phyloP scores from a whole-genome alignment of 768 basidiomycete genomes.

The Suillus subluteus region DNA sequence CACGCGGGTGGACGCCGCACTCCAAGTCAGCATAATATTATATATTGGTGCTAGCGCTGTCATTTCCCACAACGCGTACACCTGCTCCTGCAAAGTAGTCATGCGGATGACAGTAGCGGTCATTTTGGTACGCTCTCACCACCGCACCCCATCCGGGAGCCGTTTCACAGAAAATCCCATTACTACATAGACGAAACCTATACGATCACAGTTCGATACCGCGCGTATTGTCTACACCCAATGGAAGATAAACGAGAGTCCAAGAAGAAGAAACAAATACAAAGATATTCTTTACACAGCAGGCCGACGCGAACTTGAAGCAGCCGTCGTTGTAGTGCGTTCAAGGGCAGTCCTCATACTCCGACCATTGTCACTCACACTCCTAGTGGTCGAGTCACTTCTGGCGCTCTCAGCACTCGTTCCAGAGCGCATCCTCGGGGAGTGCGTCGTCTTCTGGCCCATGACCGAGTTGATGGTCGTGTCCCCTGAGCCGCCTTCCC shows the following conservation, averaged over 20 bases:
- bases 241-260: not conserved
- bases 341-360: slow-evolving; percentile 5
- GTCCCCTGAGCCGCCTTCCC: slow-evolving; percentile 14
- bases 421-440: not conserved
- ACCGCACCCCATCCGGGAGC: not conserved
- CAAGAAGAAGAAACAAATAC: not conserved
- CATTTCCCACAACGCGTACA: not conserved
- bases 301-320: slow-evolving; percentile 6
- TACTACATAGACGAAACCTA: not conserved
- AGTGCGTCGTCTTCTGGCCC: not conserved
- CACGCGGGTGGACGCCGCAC: too few relatives aligned
- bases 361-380: slow-evolving; percentile 4
- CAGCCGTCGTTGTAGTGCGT: slow-evolving; percentile 7
- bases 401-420: not conserved
- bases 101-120: not conserved
- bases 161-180: not conserved
- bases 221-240: not conserved
- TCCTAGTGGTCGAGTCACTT: not conserved
- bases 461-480: slow-evolving; percentile 16
- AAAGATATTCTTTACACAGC: slow-evolving; percentile 8
- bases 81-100: not conserved
- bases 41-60: not conserved
- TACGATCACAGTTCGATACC: not conserved
- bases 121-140: not conserved
- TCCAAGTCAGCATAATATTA: too few relatives aligned